A percentile compares a stretch with the other conserved stretches of the same genome.
Conservation (phyloP, 2,329 filamentous ascomycete genomes). For the Pseudodiploospora longispora region DNA sequence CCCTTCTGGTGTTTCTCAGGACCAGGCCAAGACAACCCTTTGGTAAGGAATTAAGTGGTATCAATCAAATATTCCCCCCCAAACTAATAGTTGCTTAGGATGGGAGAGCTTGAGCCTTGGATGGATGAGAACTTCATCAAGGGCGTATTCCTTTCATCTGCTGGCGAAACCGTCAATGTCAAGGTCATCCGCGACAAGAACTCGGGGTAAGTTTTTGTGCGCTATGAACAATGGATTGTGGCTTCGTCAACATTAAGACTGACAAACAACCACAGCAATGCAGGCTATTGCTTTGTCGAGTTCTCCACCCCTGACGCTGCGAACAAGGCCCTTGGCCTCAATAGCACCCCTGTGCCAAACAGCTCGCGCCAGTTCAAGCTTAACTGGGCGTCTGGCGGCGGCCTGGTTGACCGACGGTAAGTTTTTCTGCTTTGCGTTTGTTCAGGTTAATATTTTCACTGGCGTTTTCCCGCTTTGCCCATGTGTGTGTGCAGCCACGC, state of each 20-base stretch:
- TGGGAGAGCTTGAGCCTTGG: constrained; percentile 98
- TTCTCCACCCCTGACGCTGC: constrained; percentile 78
- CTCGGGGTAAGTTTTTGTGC: constrained; percentile 61
- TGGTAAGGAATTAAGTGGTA: constrained; percentile 33
- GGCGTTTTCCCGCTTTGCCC: background rate
- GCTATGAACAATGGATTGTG: background rate
- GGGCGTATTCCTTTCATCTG: constrained; percentile 78
- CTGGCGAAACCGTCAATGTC: constrained; percentile 92
- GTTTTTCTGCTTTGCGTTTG: constrained; percentile 16
- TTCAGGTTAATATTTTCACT: constrained; percentile 1
- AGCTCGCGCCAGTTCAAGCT: constrained; percentile 94
- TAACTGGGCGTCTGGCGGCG: constrained; percentile 97
- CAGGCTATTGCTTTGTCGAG: constrained; percentile 97
- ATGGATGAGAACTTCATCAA: constrained; percentile 99
- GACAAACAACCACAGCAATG: constrained; percentile 56
- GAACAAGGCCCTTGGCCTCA: constrained; percentile 81
- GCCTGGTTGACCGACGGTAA: constrained; percentile 85
- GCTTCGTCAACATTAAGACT: too few species aligned
- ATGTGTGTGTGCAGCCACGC: background rate
- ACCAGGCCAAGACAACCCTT: constrained; percentile 49
- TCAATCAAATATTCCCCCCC: too few species aligned
- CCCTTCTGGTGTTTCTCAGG: constrained; percentile 27
- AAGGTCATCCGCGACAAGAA: constrained; percentile 99
- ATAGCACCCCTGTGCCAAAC: constrained; percentile 86
- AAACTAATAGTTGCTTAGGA: constrained; percentile 48